Base-by-base conservation (phyloP, 495 filamentous ascomycete genomes). In the Alectoria sarmentosa region DNA sequence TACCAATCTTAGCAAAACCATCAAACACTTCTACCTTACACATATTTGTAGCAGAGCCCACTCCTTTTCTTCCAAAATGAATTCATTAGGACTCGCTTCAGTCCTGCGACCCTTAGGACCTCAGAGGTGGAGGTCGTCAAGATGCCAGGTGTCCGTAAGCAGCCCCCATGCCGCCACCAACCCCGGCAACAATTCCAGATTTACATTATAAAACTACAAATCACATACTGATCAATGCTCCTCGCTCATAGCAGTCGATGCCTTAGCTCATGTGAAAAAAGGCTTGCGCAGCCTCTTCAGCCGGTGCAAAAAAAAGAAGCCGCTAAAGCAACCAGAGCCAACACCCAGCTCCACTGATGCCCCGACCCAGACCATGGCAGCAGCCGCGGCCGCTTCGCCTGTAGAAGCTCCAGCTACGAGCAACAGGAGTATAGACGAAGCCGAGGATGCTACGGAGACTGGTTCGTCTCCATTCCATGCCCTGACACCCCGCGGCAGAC, bases 101-200 rank as follows among this genome's bases (percentile, higher is more conserved):
- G 34, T 54, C 28, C 61, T 55, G 21, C 52, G 52, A 55, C 42
- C 14, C 39, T 37, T 49, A 56, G 26, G 48, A n/a, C 61, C 4
- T 63, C 26, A 60, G 49, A 38, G 56, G 19, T 44, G 19, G 36
- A 60, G 44, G 62, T 58, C 62, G 42, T 64, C 63, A 65, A 60
- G 2, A 70, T 70, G 68, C 68, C 68, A 34, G 68, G 68, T 34
- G 65, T 70, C 55, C 68, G 68, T 70, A 54, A 70, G 68, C 64
- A 32, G 38, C 57, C 30, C 55, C 56, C 23, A 44, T 13, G n/a
- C 63, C 41, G 32, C 32, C 39, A 1, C n/a, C 21, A 30, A 15
- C 37, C 28, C 19, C 3, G 32, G 26, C 57, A 59, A 60, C 1
- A 32, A 60, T 17, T 21, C n/a, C 36, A 26, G n/a, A n/a, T n/a